These are phyloP conservation scores for Fusarium sp. DNA, from an alignment of 2,329 filamentous ascomycete genomes.

Conservation along the genomic window DNA sequence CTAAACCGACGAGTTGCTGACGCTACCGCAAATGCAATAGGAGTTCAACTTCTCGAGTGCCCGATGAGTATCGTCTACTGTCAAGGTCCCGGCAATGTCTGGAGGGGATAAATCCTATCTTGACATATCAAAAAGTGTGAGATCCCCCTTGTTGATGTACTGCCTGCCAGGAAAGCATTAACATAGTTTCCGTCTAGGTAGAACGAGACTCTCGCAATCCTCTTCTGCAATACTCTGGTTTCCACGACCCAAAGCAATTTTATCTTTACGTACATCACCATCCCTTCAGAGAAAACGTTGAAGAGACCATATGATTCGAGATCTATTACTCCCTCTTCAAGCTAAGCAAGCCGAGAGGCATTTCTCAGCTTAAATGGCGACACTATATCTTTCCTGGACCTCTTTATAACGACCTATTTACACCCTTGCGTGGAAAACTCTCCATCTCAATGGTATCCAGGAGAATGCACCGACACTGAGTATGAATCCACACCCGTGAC, in stretches of 20 bases:
- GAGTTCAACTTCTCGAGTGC: no score
- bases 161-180: background rate
- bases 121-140: background rate
- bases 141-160: background rate
- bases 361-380: background rate
- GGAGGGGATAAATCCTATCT: background rate
- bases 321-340: background rate
- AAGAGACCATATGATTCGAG: background rate
- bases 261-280: background rate
- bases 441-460: background rate
- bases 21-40: background rate
- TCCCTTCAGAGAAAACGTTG: background rate
- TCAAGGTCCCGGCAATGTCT: no score
- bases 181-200: background rate
- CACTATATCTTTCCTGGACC: background rate
- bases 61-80: background rate
- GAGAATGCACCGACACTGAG: background rate
- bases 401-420: no score
- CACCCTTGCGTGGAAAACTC: background rate
- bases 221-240: background rate
- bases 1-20: background rate
- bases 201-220: background rate
- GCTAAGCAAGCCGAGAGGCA: background rate
- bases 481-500: background rate
- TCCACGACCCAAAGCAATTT: background rate